A percentile compares a stretch with the other conserved stretches of the same genome.
These are phyloP conservation scores for Coix lacrymajobi DNA, from an alignment of 176 grass and related monocot species.

Conservation along the genomic window DNA sequence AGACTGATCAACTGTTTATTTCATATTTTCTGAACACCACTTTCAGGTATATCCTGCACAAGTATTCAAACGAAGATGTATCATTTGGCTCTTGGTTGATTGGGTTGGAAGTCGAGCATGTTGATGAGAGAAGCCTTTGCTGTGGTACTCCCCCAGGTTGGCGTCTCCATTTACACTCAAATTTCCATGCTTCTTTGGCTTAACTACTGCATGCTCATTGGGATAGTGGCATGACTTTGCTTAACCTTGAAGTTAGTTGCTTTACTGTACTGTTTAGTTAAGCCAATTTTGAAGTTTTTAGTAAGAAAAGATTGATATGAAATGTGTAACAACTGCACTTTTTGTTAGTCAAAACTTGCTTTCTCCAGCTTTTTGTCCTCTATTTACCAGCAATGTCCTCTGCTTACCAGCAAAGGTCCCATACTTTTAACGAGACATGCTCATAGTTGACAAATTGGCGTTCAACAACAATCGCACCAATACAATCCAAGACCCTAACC, in stretches of 20 bases:
- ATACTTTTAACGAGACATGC: constrained; percentile 12
- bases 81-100: constrained; percentile 87
- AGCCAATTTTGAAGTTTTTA: constrained; percentile 12
- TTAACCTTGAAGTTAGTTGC: constrained; percentile 24
- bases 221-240: not conserved
- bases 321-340: constrained; percentile 18
- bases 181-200: not conserved
- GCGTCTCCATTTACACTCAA: not conserved
- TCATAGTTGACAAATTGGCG: not conserved
- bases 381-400: constrained; percentile 26
- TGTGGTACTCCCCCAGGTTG: constrained; percentile 83
- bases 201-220: constrained; percentile 12
- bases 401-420: constrained; percentile 16
- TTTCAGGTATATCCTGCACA: constrained; percentile 78
- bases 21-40: not conserved
- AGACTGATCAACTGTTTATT: not conserved
- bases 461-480: not conserved
- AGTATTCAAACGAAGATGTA: constrained; percentile 87
- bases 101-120: constrained; percentile 77
- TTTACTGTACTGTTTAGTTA: constrained; percentile 25
- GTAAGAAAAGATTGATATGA: constrained; percentile 18
- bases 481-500: not conserved
- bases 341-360: constrained; percentile 15
- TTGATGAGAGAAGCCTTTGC: constrained; percentile 84
- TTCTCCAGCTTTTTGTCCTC: constrained; percentile 31